Conservation (phyloP, 1,139 yeast species). For the Taphrina deformans region DNA sequence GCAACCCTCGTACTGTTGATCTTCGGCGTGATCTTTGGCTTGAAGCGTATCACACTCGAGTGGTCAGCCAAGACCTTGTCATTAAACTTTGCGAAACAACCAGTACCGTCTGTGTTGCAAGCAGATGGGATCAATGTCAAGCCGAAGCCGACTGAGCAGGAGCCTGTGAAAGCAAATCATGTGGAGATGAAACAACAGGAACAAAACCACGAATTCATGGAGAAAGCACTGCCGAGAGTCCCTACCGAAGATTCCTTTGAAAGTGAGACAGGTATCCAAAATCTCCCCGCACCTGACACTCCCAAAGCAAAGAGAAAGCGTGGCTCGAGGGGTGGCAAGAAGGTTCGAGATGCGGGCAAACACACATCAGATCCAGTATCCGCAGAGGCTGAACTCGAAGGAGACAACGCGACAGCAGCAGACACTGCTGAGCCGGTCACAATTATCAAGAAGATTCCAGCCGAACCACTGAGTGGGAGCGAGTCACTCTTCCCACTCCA, state of each 20-base stretch:
- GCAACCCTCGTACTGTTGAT: not conserved
- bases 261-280: not conserved
- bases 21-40: not conserved
- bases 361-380: not conserved
- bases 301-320: slow-evolving; percentile 30
- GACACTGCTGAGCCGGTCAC: not conserved
- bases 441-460: slow-evolving; percentile 20
- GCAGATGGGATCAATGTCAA: not conserved
- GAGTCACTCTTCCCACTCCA: slow-evolving; percentile 9
- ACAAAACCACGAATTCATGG: not conserved
- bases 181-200: not conserved
- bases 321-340: slow-evolving; percentile 30
- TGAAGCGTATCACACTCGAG: slow-evolving; percentile 1
- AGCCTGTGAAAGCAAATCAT: not conserved
- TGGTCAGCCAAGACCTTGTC: slow-evolving; percentile 4
- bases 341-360: not conserved
- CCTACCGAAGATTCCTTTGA: not conserved
- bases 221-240: not conserved
- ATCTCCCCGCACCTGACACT: not conserved
- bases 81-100: not conserved
- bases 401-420: not conserved
- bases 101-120: not conserved
- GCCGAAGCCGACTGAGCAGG: not conserved
- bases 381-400: not conserved
- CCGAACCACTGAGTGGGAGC: not conserved